Percentiles rank a stretch among this genome's conserved stretches.
These are phyloP conservation scores for Rugonectria rugulosa DNA, from an alignment of 2,329 filamentous ascomycete genomes.

Conservation along the genomic window DNA sequence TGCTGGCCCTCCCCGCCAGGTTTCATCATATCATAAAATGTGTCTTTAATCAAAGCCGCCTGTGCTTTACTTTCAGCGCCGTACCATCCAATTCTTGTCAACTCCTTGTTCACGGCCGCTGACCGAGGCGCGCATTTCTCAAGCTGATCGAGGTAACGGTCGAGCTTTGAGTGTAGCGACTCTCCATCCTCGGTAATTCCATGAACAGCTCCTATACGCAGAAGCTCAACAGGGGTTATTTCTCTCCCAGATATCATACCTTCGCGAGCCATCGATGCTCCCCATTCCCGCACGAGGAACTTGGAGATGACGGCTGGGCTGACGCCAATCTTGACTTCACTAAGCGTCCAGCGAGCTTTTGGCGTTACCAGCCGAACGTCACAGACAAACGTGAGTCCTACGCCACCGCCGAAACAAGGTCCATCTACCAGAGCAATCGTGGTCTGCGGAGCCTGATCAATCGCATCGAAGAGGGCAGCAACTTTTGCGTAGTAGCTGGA, in stretches of 20 bases:
- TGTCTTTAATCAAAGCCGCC: neutral
- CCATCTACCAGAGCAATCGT: slow-evolving; percentile 21
- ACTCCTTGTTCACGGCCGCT: slow-evolving; percentile 16
- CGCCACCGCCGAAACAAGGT: slow-evolving; percentile 19
- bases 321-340: slow-evolving; percentile 21
- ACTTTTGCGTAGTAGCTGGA: slow-evolving; percentile 18
- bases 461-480: slow-evolving; percentile 5
- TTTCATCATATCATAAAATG: slow-evolving; percentile 11
- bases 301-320: slow-evolving; percentile 25
- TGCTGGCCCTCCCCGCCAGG: slow-evolving; percentile 17
- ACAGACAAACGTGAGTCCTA: slow-evolving; percentile 20
- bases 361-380: slow-evolving; percentile 16
- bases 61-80: slow-evolving; percentile 3
- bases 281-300: slow-evolving; percentile 21
- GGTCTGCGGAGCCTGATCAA: slow-evolving; percentile 15
- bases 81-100: slow-evolving; percentile 6
- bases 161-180: neutral
- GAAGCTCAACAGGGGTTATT: slow-evolving; percentile 7
- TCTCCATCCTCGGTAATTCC: neutral
- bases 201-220: slow-evolving; percentile 6
- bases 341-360: slow-evolving; percentile 13
- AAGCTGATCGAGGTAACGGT: slow-evolving; percentile 7
- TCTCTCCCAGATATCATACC: slow-evolving; percentile 20
- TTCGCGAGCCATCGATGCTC: slow-evolving; percentile 13
- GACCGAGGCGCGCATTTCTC: slow-evolving; percentile 16